Conservation (phyloP, 2,329 filamentous ascomycete species). For the Penicillium freii region DNA sequence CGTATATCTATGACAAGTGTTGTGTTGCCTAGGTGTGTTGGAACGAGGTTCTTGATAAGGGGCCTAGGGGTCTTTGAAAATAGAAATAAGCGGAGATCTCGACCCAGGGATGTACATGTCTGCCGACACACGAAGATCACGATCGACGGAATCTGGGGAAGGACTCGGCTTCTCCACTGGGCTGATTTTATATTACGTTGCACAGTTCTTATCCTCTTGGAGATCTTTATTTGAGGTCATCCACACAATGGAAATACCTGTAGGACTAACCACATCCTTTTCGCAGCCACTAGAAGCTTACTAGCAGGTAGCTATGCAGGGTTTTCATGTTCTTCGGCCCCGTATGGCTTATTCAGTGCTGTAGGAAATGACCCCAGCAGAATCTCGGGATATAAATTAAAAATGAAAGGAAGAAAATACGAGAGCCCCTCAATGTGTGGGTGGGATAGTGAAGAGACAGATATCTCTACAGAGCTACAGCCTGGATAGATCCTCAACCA, state of each 20-base stretch:
- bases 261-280: background rate
- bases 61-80: background rate
- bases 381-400: background rate
- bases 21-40: background rate
- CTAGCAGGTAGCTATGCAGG: too few species aligned
- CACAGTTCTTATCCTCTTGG: background rate
- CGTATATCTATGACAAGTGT: background rate
- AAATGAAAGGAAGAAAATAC: background rate
- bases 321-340: background rate
- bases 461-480: background rate
- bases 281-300: too few species aligned
- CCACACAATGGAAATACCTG: background rate
- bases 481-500: background rate
- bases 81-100: background rate
- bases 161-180: background rate
- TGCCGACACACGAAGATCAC: background rate
- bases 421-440: background rate
- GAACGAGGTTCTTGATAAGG: background rate
- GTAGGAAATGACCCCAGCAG: background rate
- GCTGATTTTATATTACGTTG: background rate
- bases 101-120: background rate
- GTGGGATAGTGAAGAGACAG: background rate
- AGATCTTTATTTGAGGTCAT: background rate
- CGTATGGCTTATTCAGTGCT: background rate
- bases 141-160: conserved; percentile 6